Percentiles rank a stretch among this genome's conserved stretches.
Evolutionary conservation across 805 yeast genomes (phyloP).

Genomic region (Saccharomycopsis sp.): DNA sequence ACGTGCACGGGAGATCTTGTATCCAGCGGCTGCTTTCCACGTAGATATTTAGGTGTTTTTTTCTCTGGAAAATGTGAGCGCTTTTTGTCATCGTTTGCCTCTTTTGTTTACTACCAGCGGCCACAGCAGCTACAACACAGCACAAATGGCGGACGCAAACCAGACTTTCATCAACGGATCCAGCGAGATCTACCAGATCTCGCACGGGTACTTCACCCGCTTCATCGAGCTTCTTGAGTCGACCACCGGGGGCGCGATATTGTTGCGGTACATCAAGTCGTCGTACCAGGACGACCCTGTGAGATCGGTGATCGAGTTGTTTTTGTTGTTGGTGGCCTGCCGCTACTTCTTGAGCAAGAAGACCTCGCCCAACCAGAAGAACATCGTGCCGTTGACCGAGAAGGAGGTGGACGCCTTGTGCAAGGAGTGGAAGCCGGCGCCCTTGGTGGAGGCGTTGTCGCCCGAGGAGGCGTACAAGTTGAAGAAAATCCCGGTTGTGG

Average conservation of each 20-base stretch:
- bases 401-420: constrained; percentile 75
- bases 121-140: too few relatives aligned
- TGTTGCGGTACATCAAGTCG: constrained; percentile 63
- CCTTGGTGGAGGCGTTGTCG: constrained; percentile 52
- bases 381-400: constrained; percentile 51
- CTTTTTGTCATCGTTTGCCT: too few relatives aligned
- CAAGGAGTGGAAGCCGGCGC: constrained; percentile 90
- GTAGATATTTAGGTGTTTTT: too few relatives aligned
- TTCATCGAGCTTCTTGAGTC: constrained; percentile 18
- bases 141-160: not conserved
- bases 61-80: too few relatives aligned
- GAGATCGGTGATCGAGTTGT: constrained; percentile 74
- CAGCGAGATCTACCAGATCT: constrained; percentile 25
- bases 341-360: constrained; percentile 74
- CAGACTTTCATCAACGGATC: constrained; percentile 20
- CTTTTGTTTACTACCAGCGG: too few relatives aligned
- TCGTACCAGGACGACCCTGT: constrained; percentile 93
- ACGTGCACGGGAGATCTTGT: too few relatives aligned
- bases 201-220: constrained; percentile 4
- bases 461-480: constrained; percentile 55
- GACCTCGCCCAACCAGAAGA: constrained; percentile 57
- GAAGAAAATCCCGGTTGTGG: constrained; percentile 53
- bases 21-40: too few relatives aligned
- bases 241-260: constrained; percentile 20
- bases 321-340: constrained; percentile 73